These are phyloP conservation scores for Iris pallida DNA, from an alignment of 116 monocot genomes.

Conservation along the genomic window DNA sequence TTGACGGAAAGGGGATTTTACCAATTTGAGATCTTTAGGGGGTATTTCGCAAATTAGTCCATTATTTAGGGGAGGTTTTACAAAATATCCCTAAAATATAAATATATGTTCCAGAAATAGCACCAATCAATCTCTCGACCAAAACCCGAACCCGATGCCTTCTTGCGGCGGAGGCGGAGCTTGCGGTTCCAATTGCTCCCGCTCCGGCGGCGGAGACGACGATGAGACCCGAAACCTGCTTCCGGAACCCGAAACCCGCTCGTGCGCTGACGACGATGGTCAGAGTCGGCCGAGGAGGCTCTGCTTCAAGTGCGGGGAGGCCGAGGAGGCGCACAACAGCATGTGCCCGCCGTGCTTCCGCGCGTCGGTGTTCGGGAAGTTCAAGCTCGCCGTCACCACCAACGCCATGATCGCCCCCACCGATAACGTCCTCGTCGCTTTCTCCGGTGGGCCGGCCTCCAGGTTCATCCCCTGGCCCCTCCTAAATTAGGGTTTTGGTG, in stretches of 20 bases:
- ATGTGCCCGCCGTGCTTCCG: conserved; percentile 75
- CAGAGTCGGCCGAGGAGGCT: background rate
- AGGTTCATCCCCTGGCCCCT: conserved; percentile 29
- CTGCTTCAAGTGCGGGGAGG: conserved; percentile 73
- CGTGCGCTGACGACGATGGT: conserved; percentile 3
- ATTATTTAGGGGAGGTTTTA: too few relatives aligned
- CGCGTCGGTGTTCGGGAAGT: conserved; percentile 58
- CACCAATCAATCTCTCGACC: background rate
- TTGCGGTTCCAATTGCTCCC: conserved; percentile 34
- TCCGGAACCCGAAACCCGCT: conserved; percentile 8
- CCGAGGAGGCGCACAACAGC: conserved; percentile 24
- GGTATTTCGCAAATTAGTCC: too few relatives aligned
- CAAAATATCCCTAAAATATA: too few relatives aligned
- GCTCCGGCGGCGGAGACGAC: conserved; percentile 4
- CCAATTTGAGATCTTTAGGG: too few relatives aligned
- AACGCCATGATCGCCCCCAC: conserved; percentile 92
- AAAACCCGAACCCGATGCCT: conserved; percentile 7
- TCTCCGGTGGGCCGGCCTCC: conserved; percentile 85
- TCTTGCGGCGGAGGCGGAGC: conserved; percentile 31
- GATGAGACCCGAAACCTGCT: background rate
- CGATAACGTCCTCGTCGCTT: conserved; percentile 83
- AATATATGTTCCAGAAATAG: too few relatives aligned
- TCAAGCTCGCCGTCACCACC: conserved; percentile 83
- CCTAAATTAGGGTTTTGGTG: too few relatives aligned
- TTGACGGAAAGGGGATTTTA: too few relatives aligned